Base-by-base conservation (phyloP, 176 grass and related monocot genomes). In the Carex kokanica region DNA sequence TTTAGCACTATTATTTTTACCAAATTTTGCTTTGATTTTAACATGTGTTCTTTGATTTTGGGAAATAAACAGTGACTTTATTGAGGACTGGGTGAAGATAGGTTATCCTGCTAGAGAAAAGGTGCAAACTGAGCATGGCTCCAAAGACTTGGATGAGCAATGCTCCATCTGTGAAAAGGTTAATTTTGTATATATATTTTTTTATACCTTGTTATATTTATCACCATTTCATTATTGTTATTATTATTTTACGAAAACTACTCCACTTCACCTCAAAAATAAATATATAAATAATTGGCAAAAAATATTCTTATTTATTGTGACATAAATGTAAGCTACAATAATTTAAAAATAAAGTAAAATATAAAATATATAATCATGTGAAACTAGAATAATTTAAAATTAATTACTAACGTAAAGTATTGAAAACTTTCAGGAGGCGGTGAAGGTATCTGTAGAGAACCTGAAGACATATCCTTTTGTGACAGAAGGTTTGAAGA, bases 131-230 rank as follows among this genome's bases (percentile, higher is more conserved):
- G 40, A 85, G 27, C 79, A 97, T 21, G 78, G 12, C 7, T 34
- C 68, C 9, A 18, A 90, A 70, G 80, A 83, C 71, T 85, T 89
- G 31, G 85, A 86, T 3, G 88, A 89, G 1, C 83, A 94, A 72
- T 94, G 88, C 85, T 86, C 90, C 43, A 38, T 72, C 32, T 84
- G 89, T 74, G 94, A 97, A 79, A 95, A 86, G 95, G 95, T 95
- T 78, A 59, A 65, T 64, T 27, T 27, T 43, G n/a, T 40, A 36
- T 5, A 2, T 27, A 1, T 27, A 1, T 32, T 8, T 34, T 36
- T 16, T 9, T 5, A 21, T 17, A 43, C 41, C 1, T 6, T 74
- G 10, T 49, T 73, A 8, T 73, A 45, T 24, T 21, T 73, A 8
- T 45, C n/a, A 74, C 52, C 4, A 23, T 24, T 11, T 73, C 10